Percentiles rank a stretch among this genome's conserved stretches.
Evolutionary conservation across 2,329 filamentous ascomycete genomes (phyloP).

Genomic region (Claviceps purpurea): DNA sequence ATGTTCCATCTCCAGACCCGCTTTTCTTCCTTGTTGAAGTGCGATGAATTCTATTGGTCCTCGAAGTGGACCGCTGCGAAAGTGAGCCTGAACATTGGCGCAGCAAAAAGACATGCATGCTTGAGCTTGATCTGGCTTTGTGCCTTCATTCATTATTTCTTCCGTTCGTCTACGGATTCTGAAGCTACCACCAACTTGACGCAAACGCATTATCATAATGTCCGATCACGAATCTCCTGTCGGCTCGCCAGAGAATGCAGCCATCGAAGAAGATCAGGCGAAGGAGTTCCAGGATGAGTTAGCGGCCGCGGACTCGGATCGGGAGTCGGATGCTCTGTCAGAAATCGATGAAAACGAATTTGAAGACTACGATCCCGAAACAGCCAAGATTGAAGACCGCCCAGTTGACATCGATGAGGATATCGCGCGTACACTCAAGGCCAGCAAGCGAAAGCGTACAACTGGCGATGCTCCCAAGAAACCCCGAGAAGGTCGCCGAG

Average conservation of each 20-base stretch:
- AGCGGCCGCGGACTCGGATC: slow-evolving; percentile 33
- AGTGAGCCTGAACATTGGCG: neutral
- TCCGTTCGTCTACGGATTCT: neutral
- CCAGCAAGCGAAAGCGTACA: slow-evolving; percentile 49
- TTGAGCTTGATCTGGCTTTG: neutral
- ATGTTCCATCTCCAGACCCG: neutral
- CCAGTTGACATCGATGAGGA: slow-evolving; percentile 57
- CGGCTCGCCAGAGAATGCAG: slow-evolving; percentile 23
- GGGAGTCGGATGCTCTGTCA: slow-evolving; percentile 47
- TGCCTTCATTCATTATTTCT: neutral
- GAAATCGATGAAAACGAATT: slow-evolving; percentile 60
- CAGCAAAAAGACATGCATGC: neutral
- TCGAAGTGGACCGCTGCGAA: neutral
- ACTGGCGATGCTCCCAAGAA: slow-evolving; percentile 56
- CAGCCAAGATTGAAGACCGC: slow-evolving; percentile 48
- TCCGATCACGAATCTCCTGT: slow-evolving; percentile 33
- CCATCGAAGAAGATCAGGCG: slow-evolving; percentile 28
- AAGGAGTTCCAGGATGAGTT: slow-evolving; percentile 27
- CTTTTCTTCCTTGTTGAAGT: neutral
- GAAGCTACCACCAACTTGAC: neutral
- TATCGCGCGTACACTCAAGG: slow-evolving; percentile 48
- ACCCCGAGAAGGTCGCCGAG: slow-evolving; percentile 58
- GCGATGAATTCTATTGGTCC: neutral
- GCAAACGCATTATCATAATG: slow-evolving; percentile 16
- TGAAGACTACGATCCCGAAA: slow-evolving; percentile 53